Evolutionary conservation across 768 basidiomycete species (phyloP).

Genomic region (Leccinum subtestaceum): DNA sequence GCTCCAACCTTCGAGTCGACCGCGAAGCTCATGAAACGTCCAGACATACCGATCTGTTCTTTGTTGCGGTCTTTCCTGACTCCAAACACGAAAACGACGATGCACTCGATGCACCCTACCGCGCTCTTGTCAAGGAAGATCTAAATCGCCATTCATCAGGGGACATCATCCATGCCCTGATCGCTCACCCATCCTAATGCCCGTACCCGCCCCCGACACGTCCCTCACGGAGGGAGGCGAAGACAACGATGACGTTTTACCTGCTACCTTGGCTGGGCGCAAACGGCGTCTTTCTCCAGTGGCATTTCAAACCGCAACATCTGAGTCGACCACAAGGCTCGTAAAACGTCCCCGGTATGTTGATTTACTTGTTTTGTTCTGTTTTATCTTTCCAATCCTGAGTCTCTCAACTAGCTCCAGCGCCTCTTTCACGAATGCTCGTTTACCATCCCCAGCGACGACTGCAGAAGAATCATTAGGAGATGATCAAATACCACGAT

Average conservation of each 20-base stretch:
- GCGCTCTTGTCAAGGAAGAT: constrained; percentile 21
- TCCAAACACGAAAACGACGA: not conserved
- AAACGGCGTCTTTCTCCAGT: not conserved
- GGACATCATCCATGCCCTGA: constrained; percentile 5
- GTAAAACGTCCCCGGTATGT: too few relatives aligned
- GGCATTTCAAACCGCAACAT: not conserved
- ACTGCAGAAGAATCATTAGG: not conserved
- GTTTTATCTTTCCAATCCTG: not conserved
- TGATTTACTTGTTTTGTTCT: too few relatives aligned
- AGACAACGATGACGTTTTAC: not conserved
- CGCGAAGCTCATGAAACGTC: too few relatives aligned
- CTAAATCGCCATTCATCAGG: not conserved
- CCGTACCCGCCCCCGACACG: not conserved
- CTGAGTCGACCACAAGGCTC: not conserved
- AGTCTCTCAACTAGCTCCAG: not conserved
- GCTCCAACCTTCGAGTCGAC: too few relatives aligned
- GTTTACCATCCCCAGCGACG: not conserved
- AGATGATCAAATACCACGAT: not conserved
- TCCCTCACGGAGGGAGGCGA: not conserved
- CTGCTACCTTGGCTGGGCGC: not conserved
- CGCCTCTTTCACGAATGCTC: not conserved
- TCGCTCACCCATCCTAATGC: not conserved
- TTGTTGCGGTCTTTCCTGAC: too few relatives aligned
- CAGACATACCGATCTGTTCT: too few relatives aligned
- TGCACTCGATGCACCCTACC: constrained; percentile 26